Conservation (phyloP, 176 grass and related monocot genomes). For the Eleusine coracana region DNA sequence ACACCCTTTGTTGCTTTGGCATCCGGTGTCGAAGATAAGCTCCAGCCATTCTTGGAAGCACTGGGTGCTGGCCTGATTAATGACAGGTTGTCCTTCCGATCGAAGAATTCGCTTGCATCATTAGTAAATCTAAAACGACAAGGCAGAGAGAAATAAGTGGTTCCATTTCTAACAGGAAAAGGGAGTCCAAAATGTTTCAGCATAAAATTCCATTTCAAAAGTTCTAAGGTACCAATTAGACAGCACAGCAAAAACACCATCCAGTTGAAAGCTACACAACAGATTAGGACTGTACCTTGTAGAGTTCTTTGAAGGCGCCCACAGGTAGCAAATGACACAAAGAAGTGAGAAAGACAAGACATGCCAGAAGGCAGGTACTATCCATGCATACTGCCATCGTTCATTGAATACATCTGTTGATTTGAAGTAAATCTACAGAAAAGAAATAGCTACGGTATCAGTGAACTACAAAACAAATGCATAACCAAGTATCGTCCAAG, state of each 20-base stretch:
- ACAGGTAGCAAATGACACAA: constrained; percentile 85
- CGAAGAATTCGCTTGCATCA: constrained; percentile 82
- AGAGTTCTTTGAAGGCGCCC: constrained; percentile 95
- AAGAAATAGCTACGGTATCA: constrained; percentile 33
- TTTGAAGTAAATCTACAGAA: constrained; percentile 93
- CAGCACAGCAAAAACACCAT: constrained; percentile 29
- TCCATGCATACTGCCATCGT: constrained; percentile 93
- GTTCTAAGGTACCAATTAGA: constrained; percentile 8
- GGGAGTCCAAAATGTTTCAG: neutral
- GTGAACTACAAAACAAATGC: neutral
- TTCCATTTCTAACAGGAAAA: constrained; percentile 6
- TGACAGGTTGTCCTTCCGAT: constrained; percentile 79
- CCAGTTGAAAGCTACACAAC: constrained; percentile 22
- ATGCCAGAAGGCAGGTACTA: constrained; percentile 99
- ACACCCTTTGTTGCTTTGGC: constrained; percentile 48
- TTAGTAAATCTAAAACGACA: constrained; percentile 63
- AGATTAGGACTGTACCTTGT: constrained; percentile 61
- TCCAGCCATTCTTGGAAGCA: constrained; percentile 61
- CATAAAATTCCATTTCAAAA: neutral
- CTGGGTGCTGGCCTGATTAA: constrained; percentile 84
- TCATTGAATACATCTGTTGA: constrained; percentile 94
- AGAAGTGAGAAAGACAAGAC: constrained; percentile 93
- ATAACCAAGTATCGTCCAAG: constrained; percentile 22
- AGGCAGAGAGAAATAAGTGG: constrained; percentile 12
- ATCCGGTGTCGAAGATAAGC: constrained; percentile 55